Conservation (phyloP, 2,329 filamentous ascomycete species). For the Myriosclerotinia curreyana region DNA sequence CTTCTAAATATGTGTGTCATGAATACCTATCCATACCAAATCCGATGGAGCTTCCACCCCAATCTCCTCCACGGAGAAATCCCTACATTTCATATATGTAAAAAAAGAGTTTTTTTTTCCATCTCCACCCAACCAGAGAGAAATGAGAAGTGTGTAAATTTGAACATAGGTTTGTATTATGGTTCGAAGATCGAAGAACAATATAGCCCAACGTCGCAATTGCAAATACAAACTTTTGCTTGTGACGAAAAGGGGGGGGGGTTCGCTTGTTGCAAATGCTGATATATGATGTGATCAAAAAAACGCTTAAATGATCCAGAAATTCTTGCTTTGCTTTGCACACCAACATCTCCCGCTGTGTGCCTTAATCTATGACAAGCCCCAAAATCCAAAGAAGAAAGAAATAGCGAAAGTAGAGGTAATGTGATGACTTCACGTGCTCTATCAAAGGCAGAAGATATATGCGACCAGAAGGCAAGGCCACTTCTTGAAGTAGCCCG, state of each 20-base stretch:
- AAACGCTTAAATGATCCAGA: constrained; percentile 10
- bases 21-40: constrained; percentile 17
- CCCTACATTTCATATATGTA: constrained; percentile 19
- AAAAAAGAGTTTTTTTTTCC: constrained; percentile 12
- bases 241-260: neutral
- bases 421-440: constrained; percentile 6
- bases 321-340: constrained; percentile 13
- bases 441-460: constrained; percentile 1
- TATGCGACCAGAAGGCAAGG: constrained; percentile 9
- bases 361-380: constrained; percentile 10
- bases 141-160: constrained; percentile 8
- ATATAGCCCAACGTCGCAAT: neutral
- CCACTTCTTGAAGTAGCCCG: neutral
- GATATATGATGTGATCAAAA: constrained; percentile 1
- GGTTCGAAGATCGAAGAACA: constrained; percentile 8
- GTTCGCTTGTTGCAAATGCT: constrained; percentile 11
- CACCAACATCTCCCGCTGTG: constrained; percentile 10
- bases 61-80: constrained; percentile 16
- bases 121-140: constrained; percentile 11
- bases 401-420: constrained; percentile 1
- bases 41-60: constrained; percentile 6
- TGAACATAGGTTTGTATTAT: constrained; percentile 3
- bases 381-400: constrained; percentile 6
- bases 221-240: constrained; percentile 11
- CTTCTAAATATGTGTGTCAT: constrained; percentile 21